Percentiles rank a stretch among this genome's conserved stretches.
Evolutionary conservation across 257 asterid genomes (phyloP).

Genomic region (Phtheirospermum japonicum): DNA sequence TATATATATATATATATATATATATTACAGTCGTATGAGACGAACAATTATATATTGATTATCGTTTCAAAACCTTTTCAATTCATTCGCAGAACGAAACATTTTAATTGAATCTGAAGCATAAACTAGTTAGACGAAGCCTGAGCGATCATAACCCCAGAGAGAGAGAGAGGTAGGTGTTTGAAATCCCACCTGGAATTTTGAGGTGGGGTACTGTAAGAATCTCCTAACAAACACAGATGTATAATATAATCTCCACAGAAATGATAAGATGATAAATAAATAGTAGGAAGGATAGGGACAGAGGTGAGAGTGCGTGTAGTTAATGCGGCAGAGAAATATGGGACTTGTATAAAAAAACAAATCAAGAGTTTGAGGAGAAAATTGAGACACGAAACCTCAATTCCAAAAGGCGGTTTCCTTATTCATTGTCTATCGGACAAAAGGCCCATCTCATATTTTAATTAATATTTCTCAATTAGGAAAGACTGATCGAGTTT

Average conservation of each 20-base stretch:
- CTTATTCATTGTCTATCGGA: slow-evolving; percentile 24
- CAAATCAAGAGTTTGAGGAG: slow-evolving; percentile 37
- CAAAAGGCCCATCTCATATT: slow-evolving; percentile 38
- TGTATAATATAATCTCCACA: slow-evolving; percentile 9
- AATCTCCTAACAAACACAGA: slow-evolving; percentile 26
- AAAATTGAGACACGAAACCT: slow-evolving; percentile 49
- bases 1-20: too few relatives aligned
- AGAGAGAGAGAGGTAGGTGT: too few relatives aligned
- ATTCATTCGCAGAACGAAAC: too few relatives aligned
- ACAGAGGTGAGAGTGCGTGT: slow-evolving; percentile 27
- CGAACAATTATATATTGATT: too few relatives aligned
- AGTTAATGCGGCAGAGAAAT: slow-evolving; percentile 32
- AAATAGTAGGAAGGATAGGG: slow-evolving; percentile 27
- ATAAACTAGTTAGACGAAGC: too few relatives aligned
- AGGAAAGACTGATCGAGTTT: slow-evolving; percentile 21
- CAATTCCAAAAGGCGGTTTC: slow-evolving; percentile 20
- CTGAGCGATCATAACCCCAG: too few relatives aligned
- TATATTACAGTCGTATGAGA: too few relatives aligned
- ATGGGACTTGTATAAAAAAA: slow-evolving; percentile 14
- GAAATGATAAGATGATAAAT: slow-evolving; percentile 27
- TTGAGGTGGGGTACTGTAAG: slow-evolving; percentile 44
- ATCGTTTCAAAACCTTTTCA: too few relatives aligned
- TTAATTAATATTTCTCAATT: slow-evolving; percentile 7
- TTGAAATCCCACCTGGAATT: slow-evolving; percentile 59
- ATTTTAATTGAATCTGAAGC: too few relatives aligned